Base-by-base conservation (phyloP, 1,284 basidiomycete species). In the Moniliophthora roreri region DNA sequence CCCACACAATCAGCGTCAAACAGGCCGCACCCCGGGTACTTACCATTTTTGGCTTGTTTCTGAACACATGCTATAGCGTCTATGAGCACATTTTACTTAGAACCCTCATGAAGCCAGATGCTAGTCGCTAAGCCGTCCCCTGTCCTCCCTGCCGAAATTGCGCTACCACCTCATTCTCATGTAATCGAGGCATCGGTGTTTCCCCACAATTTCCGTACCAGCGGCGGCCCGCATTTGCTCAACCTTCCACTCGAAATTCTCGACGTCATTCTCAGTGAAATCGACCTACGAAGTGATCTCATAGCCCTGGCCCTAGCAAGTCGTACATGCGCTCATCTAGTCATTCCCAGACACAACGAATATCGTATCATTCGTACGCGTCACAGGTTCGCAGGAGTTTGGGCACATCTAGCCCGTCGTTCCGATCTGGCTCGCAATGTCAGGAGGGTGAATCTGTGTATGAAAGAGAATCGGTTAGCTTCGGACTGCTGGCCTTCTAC, bases 341-440 rank as follows among this genome's bases (percentile, higher is more conserved):
- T 74, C 39, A 69, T 77, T 40, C 79, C 78, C 32, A 60, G 70
- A 13, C 78, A 81, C 55, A 74, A 67, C 18, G 69, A 79, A 58
- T 80, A 81, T 62, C 73, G 78, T 38, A 64, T 75, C 51, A 65
- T 81, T 53, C 72, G 73, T 34, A 66, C 74, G n/a, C 68, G 73
- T 13, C 65, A 71, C 32, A 65, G 69, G 8, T 59, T 65, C 39
- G 70, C 72, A n/a, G 61, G 63, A n/a, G 63, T 79, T 57, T 81
- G 78, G 77, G 71, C 70, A 0, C 78, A 80, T 58, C 70, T 81
- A 20, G 74, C 77, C 11, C 63, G 67, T 41, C 70, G 77, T 21
- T 63, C 72, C n/a, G 76, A 78, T 51, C 62, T 72, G 8, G 60
- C 77, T 51, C 66, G 72, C 50, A 70, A 76, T 57, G 62, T 77